Conservation (phyloP, 805 yeast genomes). For the Candida ponderosae region DNA sequence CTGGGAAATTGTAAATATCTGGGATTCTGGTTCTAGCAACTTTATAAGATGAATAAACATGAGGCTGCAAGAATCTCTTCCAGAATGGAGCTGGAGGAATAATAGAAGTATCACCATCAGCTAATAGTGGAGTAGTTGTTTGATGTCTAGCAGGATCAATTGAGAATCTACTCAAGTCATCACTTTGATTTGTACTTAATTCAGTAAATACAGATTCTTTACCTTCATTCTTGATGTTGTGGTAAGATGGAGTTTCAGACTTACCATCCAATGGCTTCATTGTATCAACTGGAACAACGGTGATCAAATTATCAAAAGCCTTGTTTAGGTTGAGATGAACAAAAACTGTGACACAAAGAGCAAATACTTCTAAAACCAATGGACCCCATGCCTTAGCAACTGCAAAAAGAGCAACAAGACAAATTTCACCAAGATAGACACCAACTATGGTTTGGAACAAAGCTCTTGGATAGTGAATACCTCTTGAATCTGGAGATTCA, state of each 20-base stretch:
- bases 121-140: slow-evolving; percentile 49
- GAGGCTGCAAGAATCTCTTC: slow-evolving; percentile 48
- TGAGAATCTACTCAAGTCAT: slow-evolving; percentile 15
- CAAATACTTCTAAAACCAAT: slow-evolving; percentile 62
- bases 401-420: slow-evolving; percentile 77
- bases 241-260: slow-evolving; percentile 52
- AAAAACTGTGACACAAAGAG: slow-evolving; percentile 58
- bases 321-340: slow-evolving; percentile 54
- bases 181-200: not conserved
- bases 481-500: slow-evolving; percentile 69
- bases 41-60: slow-evolving; percentile 40
- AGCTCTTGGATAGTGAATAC: slow-evolving; percentile 82
- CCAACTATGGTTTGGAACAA: slow-evolving; percentile 85
- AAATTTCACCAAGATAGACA: slow-evolving; percentile 77
- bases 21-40: slow-evolving; percentile 47
- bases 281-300: slow-evolving; percentile 56
- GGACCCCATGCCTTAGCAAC: slow-evolving; percentile 97
- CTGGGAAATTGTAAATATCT: slow-evolving; percentile 44
- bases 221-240: slow-evolving; percentile 1
- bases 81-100: slow-evolving; percentile 31
- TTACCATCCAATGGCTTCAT: slow-evolving; percentile 75
- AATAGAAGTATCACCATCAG: slow-evolving; percentile 43
- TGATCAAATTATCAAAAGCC: slow-evolving; percentile 60
- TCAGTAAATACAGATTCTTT: not conserved
- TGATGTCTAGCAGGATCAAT: slow-evolving; percentile 14